Base-by-base conservation (phyloP, 2,329 filamentous ascomycete genomes). In the Beauveria sp. region DNA sequence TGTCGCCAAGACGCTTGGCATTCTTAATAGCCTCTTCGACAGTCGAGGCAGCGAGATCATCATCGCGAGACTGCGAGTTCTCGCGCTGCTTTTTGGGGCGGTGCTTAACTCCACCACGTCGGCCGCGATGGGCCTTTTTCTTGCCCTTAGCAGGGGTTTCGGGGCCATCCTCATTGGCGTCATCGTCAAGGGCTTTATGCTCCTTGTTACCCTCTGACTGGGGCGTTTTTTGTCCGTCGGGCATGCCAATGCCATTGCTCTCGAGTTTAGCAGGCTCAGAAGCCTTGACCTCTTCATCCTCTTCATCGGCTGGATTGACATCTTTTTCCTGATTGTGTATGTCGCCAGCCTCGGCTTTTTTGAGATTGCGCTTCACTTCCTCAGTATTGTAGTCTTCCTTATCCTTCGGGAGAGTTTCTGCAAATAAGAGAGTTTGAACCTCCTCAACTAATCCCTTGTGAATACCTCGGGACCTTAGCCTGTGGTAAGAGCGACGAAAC, bases 101-200 rank as follows among this genome's bases (percentile, higher is more conserved):
- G 63, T 88, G 86, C 70, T 88, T 87, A 20, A 83, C 82, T 2
- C 89, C 89, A 24, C 88, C 89, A 53, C 89, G 82, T n/a, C 84
- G 81, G 4, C 89, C 89, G 60, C 89, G 81, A 60, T 89, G 87
- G 0, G 83, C 80, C 70, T 88, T 90, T 70, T 85, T 88, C 72
- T 88, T 87, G 68, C 86, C 86, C 18, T 86, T 87, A 2, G 70
- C 71, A 12, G 70, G 58, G 57, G 67, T 58, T 50, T 70, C 69
- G 1, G 65, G 66, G 4, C 16, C 26, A 24, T 62, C 65, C 0
- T 16, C 52, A n/a, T 54, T 53, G 0, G 22, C n/a, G 6, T 60
- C 42, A 16, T 61, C 59, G 12, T 63, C 62, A 34, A 63, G 58
- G 12, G 58, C 57, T 7, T 65, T 63, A 14, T 34, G 22, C 34